phyloP scores from a whole-genome alignment of 176 grass and related monocot genomes.

The Coix lacrymajobi region DNA sequence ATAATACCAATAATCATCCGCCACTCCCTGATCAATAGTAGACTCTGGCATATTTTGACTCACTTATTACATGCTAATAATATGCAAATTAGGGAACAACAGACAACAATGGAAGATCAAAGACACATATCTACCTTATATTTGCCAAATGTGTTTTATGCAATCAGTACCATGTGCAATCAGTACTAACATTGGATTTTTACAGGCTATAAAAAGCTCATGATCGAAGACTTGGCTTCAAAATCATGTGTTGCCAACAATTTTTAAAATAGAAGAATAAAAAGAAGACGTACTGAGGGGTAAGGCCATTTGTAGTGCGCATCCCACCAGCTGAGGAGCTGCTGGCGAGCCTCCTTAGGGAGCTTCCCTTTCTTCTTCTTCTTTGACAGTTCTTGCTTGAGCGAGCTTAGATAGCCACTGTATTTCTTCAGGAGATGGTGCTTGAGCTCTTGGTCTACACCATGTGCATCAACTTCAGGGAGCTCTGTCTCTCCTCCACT shows the following conservation, averaged over 20 bases:
- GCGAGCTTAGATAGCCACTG: constrained; percentile 94
- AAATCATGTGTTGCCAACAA: neutral
- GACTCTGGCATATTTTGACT: neutral
- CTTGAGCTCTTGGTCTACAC: constrained; percentile 87
- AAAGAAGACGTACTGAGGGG: constrained; percentile 57
- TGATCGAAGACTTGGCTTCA: neutral
- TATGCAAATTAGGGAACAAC: neutral
- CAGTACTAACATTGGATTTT: neutral
- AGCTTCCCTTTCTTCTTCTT: constrained; percentile 99
- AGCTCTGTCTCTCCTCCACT: constrained; percentile 80
- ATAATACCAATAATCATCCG: neutral
- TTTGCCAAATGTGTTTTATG: neutral
- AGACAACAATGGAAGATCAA: neutral
- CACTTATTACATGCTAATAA: neutral
- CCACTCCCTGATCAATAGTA: neutral
- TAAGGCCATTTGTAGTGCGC: constrained; percentile 99
- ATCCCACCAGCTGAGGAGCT: constrained; percentile 95
- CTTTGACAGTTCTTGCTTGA: constrained; percentile 96
- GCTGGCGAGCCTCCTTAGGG: constrained; percentile 90
- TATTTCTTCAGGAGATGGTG: constrained; percentile 97
- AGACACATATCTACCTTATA: neutral
- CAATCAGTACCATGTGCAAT: neutral
- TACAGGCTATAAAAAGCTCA: neutral
- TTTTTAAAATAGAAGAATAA: neutral
- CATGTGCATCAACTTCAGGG: constrained; percentile 72